These are phyloP conservation scores for Cladorrhinum sp. DNA, from an alignment of 2,329 filamentous ascomycete genomes.

Conservation along the genomic window DNA sequence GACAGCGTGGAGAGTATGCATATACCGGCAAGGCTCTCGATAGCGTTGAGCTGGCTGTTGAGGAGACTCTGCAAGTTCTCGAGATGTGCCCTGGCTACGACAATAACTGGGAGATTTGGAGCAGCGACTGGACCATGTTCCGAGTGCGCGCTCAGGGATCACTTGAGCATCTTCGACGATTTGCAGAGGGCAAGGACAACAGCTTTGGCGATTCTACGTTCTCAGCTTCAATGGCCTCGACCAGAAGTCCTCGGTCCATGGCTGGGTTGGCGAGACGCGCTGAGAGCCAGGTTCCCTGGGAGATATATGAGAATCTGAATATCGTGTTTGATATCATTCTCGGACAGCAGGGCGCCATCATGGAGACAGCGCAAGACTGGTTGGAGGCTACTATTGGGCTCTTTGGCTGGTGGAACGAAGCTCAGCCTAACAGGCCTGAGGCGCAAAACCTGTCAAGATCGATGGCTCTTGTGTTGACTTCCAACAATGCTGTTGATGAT, in stretches of 20 bases:
- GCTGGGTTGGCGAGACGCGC: slow-evolving; percentile 71
- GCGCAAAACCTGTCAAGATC: slow-evolving; percentile 37
- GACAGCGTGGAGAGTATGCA: slow-evolving; percentile 60
- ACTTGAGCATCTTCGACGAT: slow-evolving; percentile 67
- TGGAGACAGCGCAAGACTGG: slow-evolving; percentile 82
- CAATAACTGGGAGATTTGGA: slow-evolving; percentile 78
- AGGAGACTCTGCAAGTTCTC: slow-evolving; percentile 66
- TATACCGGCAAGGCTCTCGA: slow-evolving; percentile 75
- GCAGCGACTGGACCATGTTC: slow-evolving; percentile 80
- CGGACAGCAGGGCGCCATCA: slow-evolving; percentile 71
- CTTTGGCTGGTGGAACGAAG: slow-evolving; percentile 89
- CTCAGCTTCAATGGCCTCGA: slow-evolving; percentile 35
- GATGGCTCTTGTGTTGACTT: slow-evolving; percentile 37
- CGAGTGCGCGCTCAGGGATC: slow-evolving; percentile 69
- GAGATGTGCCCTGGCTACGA: slow-evolving; percentile 68
- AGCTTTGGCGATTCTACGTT: slow-evolving; percentile 33
- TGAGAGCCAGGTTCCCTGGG: slow-evolving; percentile 84
- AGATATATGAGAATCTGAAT: slow-evolving; percentile 80
- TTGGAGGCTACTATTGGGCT: slow-evolving; percentile 81
- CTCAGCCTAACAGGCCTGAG: slow-evolving; percentile 44
- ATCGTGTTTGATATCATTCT: slow-evolving; percentile 78
- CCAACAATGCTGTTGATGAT: slow-evolving; percentile 44
- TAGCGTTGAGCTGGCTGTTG: slow-evolving; percentile 71
- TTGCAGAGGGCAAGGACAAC: slow-evolving; percentile 64
- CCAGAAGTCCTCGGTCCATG: slow-evolving; percentile 47